Evolutionary conservation across 164 flowering plant species (phyloP).

Genomic region (Tetrastigma voinierianum): DNA sequence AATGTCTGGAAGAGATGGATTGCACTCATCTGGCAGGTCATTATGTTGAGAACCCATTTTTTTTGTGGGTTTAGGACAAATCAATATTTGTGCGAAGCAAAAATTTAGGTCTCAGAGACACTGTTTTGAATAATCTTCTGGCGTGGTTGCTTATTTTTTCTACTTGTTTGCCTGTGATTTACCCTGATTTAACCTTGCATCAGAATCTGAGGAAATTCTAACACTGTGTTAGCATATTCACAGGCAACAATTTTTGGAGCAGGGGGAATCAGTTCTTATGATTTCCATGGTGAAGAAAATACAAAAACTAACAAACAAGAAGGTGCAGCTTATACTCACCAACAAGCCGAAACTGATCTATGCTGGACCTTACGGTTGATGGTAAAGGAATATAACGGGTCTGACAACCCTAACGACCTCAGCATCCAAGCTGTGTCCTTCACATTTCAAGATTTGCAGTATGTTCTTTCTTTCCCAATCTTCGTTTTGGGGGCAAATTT

Average conservation of each 20-base stretch:
- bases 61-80: too few species aligned
- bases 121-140: too few species aligned
- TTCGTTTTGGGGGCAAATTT: neutral
- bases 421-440: slow-evolving; percentile 73
- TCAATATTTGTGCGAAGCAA: too few species aligned
- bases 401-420: slow-evolving; percentile 80
- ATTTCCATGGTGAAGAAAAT: slow-evolving; percentile 93
- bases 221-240: slow-evolving; percentile 3
- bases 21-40: neutral
- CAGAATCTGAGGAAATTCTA: too few species aligned
- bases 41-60: too few species aligned
- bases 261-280: slow-evolving; percentile 95
- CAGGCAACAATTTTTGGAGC: slow-evolving; percentile 96
- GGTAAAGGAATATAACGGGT: slow-evolving; percentile 84
- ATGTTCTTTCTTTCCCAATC: slow-evolving; percentile 15
- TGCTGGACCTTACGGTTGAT: slow-evolving; percentile 80
- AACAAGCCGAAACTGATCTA: slow-evolving; percentile 91
- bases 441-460: slow-evolving; percentile 86
- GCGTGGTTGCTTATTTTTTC: too few species aligned
- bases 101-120: too few species aligned
- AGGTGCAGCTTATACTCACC: slow-evolving; percentile 98
- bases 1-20: neutral
- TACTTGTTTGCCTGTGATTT: too few species aligned
- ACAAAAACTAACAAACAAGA: slow-evolving; percentile 85
- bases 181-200: too few species aligned